Base-by-base conservation (phyloP, 805 yeast species). In the Yamadazyma sp. region DNA sequence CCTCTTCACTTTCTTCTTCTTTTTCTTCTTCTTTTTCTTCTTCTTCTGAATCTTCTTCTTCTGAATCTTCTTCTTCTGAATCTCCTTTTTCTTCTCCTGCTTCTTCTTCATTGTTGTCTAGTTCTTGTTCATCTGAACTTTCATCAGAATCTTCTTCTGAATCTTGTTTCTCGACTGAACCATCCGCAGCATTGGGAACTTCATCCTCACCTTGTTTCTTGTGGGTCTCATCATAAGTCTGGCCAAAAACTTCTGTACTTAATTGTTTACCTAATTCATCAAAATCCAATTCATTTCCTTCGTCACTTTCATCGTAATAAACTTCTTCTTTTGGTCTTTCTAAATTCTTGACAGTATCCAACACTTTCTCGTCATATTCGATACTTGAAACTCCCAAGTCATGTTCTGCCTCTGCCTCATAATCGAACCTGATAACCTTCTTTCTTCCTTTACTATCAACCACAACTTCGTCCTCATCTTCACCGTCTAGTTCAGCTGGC, bases 211-310 rank as follows among this genome's bases (percentile, higher is more conserved):
- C 22, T 20, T 20, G 22, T 20, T 7, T 9, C 7, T 20, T 9
- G 5, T 43, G 43, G 9, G 17, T 11, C 10, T 49, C 55, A 16
- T 45, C 53, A 13, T 47, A 45, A 11, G 52, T 55, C 16, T 43
- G 42, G 12, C 48, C 58, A 10, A 35, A 53, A 13, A 45, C 47
- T 8, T 43, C 55, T 3, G 47, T 46, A n/a, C 49, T 44, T 22
- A 44, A 49, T 12, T 36, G 45, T 15, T 15, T 7, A 8, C 30
- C 30, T 15, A 58, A 47, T 3, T 26, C 41, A 31, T 58, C 67
- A 31, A 61, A 40, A 30, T 63, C 70, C 27, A 64, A 31, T 14
- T 64, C 70, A 38, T 66, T 64, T 1, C 69, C 70, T 38, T 60
- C 67, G 39, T 65, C 70, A 37, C 55, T 55, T 43, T 65, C 72